Percentiles rank a stretch among this genome's conserved stretches.
Evolutionary conservation across 2,329 filamentous ascomycete genomes (phyloP).

Genomic region (Talaromyces sp.): DNA sequence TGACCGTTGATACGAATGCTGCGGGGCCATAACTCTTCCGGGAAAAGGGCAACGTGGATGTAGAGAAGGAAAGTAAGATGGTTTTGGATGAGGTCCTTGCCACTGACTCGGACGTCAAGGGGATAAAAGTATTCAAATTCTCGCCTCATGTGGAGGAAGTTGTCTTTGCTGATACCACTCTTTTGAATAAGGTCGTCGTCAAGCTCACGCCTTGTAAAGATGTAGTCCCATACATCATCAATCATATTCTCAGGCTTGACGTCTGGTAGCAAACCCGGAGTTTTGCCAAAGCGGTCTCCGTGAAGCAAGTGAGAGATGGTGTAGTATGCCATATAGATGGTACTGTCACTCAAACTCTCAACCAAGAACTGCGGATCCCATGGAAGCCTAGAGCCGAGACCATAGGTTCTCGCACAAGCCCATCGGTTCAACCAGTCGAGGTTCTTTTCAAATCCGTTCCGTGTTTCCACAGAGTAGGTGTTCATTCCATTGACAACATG

Average conservation of each 20-base stretch:
- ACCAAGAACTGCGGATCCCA: conserved; percentile 92
- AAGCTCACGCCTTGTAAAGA: conserved; percentile 74
- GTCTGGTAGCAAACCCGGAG: conserved; percentile 58
- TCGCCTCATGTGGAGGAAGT: conserved; percentile 74
- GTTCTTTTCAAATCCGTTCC: conserved; percentile 76
- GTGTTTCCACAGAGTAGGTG: conserved; percentile 72
- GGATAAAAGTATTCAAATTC: conserved; percentile 98
- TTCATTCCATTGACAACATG: conserved; percentile 71
- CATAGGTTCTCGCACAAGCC: conserved; percentile 89
- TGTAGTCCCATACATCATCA: conserved; percentile 93
- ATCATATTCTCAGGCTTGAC: conserved; percentile 82
- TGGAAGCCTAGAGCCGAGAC: conserved; percentile 87
- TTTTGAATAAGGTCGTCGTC: conserved; percentile 60
- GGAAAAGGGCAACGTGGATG: conserved; percentile 86
- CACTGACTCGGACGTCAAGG: conserved; percentile 78
- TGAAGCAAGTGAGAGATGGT: conserved; percentile 64
- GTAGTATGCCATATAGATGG: conserved; percentile 71
- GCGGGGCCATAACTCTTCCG: conserved; percentile 80
- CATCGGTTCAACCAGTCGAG: conserved; percentile 92
- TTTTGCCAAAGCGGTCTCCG: conserved; percentile 77
- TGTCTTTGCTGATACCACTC: conserved; percentile 68
- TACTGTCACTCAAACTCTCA: conserved; percentile 86
- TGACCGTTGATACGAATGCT: conserved; percentile 88
- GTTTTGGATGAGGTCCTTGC: conserved; percentile 90
- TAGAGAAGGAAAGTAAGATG: conserved; percentile 96